phyloP scores from a whole-genome alignment of 2,329 filamentous ascomycete species.

The Sporothrix pseudoabietina region DNA sequence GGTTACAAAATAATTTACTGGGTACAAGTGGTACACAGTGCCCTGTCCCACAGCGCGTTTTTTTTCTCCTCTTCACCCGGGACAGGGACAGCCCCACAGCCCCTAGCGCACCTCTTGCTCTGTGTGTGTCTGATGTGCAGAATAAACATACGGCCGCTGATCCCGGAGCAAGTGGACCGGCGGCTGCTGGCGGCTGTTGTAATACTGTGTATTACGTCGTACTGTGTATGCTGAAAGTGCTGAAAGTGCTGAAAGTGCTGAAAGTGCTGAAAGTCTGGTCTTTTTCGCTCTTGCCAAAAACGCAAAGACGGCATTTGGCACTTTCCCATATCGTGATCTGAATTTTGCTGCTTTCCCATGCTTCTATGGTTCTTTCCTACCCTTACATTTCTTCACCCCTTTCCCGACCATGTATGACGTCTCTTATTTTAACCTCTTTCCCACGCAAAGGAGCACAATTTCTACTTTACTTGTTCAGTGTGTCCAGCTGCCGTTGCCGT shows the following conservation, averaged over 20 bases:
- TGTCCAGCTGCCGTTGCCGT: not conserved
- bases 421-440: not conserved
- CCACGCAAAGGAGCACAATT: not conserved
- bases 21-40: not conserved
- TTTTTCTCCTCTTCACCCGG: not conserved
- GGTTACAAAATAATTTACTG: not conserved
- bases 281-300: not conserved
- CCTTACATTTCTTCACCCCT: not conserved
- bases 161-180: slow-evolving; percentile 15
- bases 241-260: too few species aligned
- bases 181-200: not conserved
- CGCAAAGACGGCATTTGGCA: not conserved
- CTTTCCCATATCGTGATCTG: not conserved
- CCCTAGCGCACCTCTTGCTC: not conserved
- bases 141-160: not conserved
- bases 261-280: too few species aligned
- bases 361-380: not conserved
- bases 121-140: not conserved
- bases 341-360: not conserved
- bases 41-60: not conserved
- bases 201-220: too few species aligned
- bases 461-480: not conserved
- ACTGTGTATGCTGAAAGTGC: too few species aligned
- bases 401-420: not conserved
- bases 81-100: too few species aligned